Conservation (phyloP, 208 protist genomes). For the Blechomonas ayalai region DNA sequence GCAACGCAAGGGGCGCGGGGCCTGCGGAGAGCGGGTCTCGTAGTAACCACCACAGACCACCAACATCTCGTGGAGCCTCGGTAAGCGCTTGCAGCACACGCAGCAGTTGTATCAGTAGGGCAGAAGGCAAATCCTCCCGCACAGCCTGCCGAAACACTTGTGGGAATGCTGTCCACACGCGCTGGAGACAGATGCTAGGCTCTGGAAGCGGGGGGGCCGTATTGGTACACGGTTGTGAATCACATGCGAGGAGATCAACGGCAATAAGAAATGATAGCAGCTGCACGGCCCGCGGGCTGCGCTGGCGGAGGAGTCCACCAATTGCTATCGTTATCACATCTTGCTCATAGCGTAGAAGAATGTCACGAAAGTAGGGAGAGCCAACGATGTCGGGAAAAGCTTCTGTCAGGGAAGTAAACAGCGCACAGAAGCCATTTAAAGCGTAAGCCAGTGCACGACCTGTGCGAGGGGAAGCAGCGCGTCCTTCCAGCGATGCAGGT, state of each 20-base stretch:
- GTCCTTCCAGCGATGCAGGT: too few species aligned
- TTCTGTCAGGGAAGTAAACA: conserved; percentile 19
- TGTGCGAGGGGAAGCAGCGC: too few species aligned
- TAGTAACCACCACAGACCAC: conserved; percentile 16
- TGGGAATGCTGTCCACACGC: conserved; percentile 6
- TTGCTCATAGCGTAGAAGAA: conserved; percentile 35
- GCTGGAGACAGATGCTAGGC: conserved; percentile 6
- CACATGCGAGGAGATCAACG: conserved; percentile 25
- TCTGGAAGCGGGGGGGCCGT: not conserved
- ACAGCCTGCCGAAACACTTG: too few species aligned
- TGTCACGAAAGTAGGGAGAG: conserved; percentile 36
- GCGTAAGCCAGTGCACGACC: conserved; percentile 5
- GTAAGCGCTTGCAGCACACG: not conserved
- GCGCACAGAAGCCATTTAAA: conserved; percentile 4
- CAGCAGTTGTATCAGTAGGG: not conserved
- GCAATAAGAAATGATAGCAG: conserved; percentile 45
- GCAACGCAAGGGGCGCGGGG: conserved; percentile 7
- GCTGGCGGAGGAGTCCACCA: conserved; percentile 26
- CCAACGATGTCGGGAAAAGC: conserved; percentile 23
- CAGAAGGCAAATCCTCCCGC: too few species aligned
- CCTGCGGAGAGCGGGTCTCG: too few species aligned
- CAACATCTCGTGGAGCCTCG: conserved; percentile 7
- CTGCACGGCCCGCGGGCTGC: conserved; percentile 12
- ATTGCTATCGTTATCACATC: conserved; percentile 24
- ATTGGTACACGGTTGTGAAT: not conserved